Evolutionary conservation across 768 basidiomycete genomes (phyloP).

Genomic region (Gyrodon lividus): DNA sequence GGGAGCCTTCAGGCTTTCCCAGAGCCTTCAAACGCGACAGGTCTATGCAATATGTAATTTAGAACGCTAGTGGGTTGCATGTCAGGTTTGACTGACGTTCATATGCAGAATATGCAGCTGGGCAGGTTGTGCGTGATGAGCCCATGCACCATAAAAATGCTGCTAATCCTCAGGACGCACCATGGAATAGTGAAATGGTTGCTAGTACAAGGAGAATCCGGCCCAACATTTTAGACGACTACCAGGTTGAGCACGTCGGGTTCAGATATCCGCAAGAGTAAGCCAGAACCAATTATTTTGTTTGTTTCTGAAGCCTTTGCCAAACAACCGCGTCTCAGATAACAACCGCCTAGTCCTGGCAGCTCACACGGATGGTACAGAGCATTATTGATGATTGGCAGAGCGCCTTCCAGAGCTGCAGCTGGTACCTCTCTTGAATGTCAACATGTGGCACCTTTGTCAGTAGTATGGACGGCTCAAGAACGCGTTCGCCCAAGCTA

Average conservation of each 20-base stretch:
- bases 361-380: too few relatives aligned
- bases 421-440: too few relatives aligned
- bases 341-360: too few relatives aligned
- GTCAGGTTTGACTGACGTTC: conserved; percentile 52
- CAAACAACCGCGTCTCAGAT: conserved; percentile 10
- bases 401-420: too few relatives aligned
- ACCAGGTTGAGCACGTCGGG: neutral
- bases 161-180: conserved; percentile 31
- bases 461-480: too few relatives aligned
- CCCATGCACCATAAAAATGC: neutral
- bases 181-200: conserved; percentile 51
- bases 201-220: conserved; percentile 47
- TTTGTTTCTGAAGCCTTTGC: conserved; percentile 7
- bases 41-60: conserved; percentile 43
- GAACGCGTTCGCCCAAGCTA: too few relatives aligned
- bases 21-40: conserved; percentile 75
- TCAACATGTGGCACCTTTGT: too few relatives aligned
- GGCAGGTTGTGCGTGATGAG: conserved; percentile 1
- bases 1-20: conserved; percentile 62
- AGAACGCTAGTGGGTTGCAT: conserved; percentile 8
- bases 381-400: too few relatives aligned
- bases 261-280: too few relatives aligned
- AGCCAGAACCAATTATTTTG: too few relatives aligned
- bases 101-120: conserved; percentile 80
- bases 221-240: conserved; percentile 41